These are phyloP conservation scores for Friedmanniomyces simplex DNA, from an alignment of 495 filamentous ascomycete genomes.

Conservation along the genomic window DNA sequence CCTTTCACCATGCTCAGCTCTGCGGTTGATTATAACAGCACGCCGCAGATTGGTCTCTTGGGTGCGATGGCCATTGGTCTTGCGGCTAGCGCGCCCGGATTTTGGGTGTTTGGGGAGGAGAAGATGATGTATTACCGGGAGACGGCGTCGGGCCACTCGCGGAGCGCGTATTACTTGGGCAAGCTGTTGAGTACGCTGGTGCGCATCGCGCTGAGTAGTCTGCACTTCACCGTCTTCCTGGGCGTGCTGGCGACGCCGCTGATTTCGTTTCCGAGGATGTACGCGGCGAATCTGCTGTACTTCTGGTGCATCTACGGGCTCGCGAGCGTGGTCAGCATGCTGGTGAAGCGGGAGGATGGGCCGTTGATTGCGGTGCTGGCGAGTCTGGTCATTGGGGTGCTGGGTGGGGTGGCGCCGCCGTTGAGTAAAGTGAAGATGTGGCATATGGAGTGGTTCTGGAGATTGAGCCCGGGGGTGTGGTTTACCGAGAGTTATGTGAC, in stretches of 20 bases:
- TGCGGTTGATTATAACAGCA: conserved; percentile 38
- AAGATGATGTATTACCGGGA: conserved; percentile 44
- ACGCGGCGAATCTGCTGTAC: conserved; percentile 42
- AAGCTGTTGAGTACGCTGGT: conserved; percentile 41
- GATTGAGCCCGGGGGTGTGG: conserved; percentile 43
- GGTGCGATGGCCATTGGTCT: conserved; percentile 45
- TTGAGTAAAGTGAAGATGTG: conserved; percentile 39
- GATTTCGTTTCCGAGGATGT: conserved; percentile 36
- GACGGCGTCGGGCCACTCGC: conserved; percentile 43
- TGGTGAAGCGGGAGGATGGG: conserved; percentile 22
- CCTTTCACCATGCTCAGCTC: conserved; percentile 44
- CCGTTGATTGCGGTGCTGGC: conserved; percentile 23
- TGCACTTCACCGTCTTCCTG: conserved; percentile 47
- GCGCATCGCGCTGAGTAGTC: conserved; percentile 39
- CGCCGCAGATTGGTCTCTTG: conserved; percentile 42
- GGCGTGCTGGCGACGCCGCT: conserved; percentile 41
- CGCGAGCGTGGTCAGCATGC: conserved; percentile 36
- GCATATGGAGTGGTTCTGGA: conserved; percentile 49
- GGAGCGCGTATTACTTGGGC: conserved; percentile 46
- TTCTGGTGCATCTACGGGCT: conserved; percentile 52
- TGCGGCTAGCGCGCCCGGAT: conserved; percentile 42
- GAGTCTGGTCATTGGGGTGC: conserved; percentile 21
- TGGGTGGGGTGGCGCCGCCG: conserved; percentile 39
- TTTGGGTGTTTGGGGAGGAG: conserved; percentile 48
- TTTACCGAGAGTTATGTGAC: conserved; percentile 47